Evolutionary conservation across 345 rosid genomes (phyloP).

Genomic region (Euclidium syriacum): DNA sequence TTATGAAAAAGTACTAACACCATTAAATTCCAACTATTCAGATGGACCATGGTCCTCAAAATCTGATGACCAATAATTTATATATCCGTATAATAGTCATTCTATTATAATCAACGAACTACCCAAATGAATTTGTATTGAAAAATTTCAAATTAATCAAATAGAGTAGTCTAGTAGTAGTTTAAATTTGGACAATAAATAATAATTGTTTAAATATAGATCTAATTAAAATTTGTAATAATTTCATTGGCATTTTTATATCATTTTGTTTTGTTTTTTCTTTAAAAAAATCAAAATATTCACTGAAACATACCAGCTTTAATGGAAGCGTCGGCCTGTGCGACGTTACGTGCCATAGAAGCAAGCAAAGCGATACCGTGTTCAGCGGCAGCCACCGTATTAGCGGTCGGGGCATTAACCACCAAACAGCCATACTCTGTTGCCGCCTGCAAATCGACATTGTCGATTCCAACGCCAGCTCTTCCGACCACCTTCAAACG

Average conservation of each 20-base stretch:
- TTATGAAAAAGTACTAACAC: neutral
- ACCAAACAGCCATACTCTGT: slow-evolving; percentile 78
- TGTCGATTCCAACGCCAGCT: slow-evolving; percentile 85
- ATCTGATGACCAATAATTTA: slow-evolving; percentile 1
- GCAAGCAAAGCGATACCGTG: slow-evolving; percentile 76
- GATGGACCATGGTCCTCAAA: neutral
- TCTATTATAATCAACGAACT: neutral
- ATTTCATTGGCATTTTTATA: neutral
- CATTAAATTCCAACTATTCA: neutral
- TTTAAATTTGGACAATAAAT: too few species aligned
- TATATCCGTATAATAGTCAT: neutral
- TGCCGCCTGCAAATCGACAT: slow-evolving; percentile 86
- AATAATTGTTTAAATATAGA: slow-evolving; percentile 4
- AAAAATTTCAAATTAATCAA: neutral
- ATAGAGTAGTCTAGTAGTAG: too few species aligned
- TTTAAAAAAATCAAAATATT: neutral
- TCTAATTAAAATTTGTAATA: neutral
- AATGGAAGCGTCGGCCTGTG: slow-evolving; percentile 83
- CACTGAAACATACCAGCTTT: slow-evolving; percentile 53
- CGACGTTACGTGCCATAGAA: slow-evolving; percentile 70
- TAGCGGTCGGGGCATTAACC: slow-evolving; percentile 83
- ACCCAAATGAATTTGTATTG: neutral
- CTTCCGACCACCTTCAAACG: slow-evolving; percentile 77
- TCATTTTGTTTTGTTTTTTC: too few species aligned
- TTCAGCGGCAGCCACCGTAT: slow-evolving; percentile 81